Evolutionary conservation across 306 rosid species (phyloP).

Genomic region (Vicia sativa): DNA sequence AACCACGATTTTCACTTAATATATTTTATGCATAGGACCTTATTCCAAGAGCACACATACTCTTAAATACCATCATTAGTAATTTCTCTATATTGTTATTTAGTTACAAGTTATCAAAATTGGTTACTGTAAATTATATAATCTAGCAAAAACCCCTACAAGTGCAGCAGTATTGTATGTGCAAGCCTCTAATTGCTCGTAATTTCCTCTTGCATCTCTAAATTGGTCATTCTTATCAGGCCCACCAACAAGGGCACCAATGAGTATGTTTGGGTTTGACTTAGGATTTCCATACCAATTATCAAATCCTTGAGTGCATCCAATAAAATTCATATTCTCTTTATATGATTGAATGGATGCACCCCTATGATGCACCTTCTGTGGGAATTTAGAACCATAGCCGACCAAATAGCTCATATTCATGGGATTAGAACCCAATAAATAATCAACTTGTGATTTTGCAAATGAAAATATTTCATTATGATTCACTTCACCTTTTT

Average conservation of each 20-base stretch:
- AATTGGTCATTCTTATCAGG: slow-evolving; percentile 61
- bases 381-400: slow-evolving; percentile 53
- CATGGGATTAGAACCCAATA: slow-evolving; percentile 80
- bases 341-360: slow-evolving; percentile 67
- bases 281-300: slow-evolving; percentile 55
- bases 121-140: slow-evolving; percentile 37
- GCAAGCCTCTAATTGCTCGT: slow-evolving; percentile 78
- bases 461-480: slow-evolving; percentile 52
- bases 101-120: slow-evolving; percentile 32
- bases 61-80: background rate
- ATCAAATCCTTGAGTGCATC: slow-evolving; percentile 81
- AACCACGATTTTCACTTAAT: too few relatives aligned
- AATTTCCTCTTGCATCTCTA: slow-evolving; percentile 65
- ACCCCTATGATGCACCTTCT: slow-evolving; percentile 82
- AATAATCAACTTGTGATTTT: slow-evolving; percentile 78
- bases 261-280: slow-evolving; percentile 62
- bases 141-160: slow-evolving; percentile 72
- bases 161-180: slow-evolving; percentile 79
- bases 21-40: too few relatives aligned
- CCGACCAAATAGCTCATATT: slow-evolving; percentile 72
- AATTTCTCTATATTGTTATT: background rate
- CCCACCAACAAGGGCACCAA: slow-evolving; percentile 86
- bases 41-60: too few relatives aligned
- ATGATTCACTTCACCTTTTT: slow-evolving; percentile 42
- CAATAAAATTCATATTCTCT: slow-evolving; percentile 60